phyloP scores from a whole-genome alignment of 2,329 filamentous ascomycete species.

The Pestalotiopsis sp. region DNA sequence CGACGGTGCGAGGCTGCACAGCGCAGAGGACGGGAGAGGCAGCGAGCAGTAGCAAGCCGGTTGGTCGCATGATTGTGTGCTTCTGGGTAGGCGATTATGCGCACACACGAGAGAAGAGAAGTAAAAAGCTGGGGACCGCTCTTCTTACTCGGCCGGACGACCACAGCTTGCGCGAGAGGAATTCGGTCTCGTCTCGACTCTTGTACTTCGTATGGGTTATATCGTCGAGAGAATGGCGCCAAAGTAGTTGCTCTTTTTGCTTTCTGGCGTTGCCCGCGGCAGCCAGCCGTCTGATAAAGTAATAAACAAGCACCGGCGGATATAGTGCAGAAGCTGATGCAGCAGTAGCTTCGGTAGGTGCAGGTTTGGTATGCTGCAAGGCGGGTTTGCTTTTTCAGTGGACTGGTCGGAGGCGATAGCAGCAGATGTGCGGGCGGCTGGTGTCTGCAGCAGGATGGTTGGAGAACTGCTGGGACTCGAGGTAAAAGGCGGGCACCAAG shows the following conservation, averaged over 20 bases:
- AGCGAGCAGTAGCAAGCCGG: constrained; percentile 6
- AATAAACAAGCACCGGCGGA: not conserved
- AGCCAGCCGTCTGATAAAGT: not conserved
- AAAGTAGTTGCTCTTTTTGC: not conserved
- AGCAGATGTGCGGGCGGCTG: not conserved
- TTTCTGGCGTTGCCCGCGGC: constrained; percentile 4
- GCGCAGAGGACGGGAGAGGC: constrained; percentile 5
- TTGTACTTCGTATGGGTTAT: not conserved
- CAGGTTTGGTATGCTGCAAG: not conserved
- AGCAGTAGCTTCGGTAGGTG: not conserved
- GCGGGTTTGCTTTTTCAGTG: not conserved
- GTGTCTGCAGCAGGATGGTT: not conserved
- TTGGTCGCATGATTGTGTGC: constrained; percentile 11
- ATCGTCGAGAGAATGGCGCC: not conserved
- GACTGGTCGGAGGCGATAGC: not conserved
- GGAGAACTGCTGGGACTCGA: not conserved
- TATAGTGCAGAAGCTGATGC: not conserved
- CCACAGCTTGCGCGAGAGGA: not conserved
- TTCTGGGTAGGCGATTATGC: not conserved
- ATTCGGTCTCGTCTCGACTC: not conserved
- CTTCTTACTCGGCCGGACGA: not conserved
- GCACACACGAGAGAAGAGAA: not conserved
- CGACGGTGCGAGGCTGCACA: constrained; percentile 6
- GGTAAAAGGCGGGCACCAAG: not conserved
- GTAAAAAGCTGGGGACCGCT: not conserved